phyloP scores from a whole-genome alignment of 176 grass and related monocot species.

The Carex cristatella region DNA sequence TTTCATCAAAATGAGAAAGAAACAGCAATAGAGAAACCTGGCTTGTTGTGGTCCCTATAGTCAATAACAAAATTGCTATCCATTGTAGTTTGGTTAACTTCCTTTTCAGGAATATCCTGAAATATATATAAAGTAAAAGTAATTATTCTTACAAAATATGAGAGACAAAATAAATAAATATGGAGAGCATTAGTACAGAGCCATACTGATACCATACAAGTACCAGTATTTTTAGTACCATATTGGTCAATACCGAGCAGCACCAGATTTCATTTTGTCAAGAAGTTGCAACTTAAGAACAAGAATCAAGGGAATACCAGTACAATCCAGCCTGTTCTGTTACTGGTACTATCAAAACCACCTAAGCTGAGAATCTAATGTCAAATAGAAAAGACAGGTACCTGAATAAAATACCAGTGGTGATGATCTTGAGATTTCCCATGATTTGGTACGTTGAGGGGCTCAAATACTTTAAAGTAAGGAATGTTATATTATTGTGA shows the following conservation, averaged over 20 bases:
- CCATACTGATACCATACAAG: background rate
- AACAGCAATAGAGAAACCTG: constrained; percentile 44
- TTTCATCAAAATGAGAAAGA: constrained; percentile 17
- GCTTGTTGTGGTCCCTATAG: constrained; percentile 92
- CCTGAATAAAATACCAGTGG: constrained; percentile 96
- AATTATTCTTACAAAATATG: constrained; percentile 8
- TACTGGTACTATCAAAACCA: background rate
- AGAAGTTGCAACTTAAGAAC: background rate
- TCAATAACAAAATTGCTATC: constrained; percentile 83
- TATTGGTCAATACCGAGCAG: background rate
- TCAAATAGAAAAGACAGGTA: constrained; percentile 23
- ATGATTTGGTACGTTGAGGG: constrained; percentile 98
- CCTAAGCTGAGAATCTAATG: constrained; percentile 5
- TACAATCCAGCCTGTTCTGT: background rate
- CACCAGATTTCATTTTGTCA: background rate
- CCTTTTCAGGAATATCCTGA: constrained; percentile 75
- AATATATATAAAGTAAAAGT: constrained; percentile 30
- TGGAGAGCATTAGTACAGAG: background rate
- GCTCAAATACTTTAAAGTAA: constrained; percentile 86
- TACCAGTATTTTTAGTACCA: background rate
- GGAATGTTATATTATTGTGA: constrained; percentile 95
- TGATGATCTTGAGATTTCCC: constrained; percentile 99
- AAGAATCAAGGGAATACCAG: background rate
- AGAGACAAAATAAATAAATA: constrained; percentile 11
- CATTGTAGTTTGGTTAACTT: constrained; percentile 84